Percentiles rank a stretch among this genome's conserved stretches.
Evolutionary conservation across 306 rosid species (phyloP).

Genomic region (Quercus glauca): DNA sequence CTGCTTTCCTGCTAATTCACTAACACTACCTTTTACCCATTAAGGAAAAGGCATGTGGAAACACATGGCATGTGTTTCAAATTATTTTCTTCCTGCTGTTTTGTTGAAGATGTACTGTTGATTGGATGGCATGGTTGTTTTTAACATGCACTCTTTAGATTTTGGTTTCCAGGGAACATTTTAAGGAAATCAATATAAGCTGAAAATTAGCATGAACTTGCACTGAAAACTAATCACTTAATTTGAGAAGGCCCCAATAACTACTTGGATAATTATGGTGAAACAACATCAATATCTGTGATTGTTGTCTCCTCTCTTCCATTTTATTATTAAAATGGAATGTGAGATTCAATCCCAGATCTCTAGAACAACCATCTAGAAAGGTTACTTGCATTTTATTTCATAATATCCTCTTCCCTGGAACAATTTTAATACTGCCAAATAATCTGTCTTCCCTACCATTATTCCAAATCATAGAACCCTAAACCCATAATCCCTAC

Average conservation of each 20-base stretch:
- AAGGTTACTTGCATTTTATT: not conserved
- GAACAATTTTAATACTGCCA: not conserved
- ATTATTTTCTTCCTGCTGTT: not conserved
- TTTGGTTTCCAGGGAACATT: not conserved
- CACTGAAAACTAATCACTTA: not conserved
- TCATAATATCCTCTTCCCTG: not conserved
- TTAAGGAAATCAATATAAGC: not conserved
- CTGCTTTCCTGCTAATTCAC: not conserved
- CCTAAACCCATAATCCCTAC: not conserved
- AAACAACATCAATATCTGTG: not conserved
- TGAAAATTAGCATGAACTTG: not conserved
- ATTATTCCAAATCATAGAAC: not conserved
- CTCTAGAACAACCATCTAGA: not conserved
- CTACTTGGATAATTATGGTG: not conserved
- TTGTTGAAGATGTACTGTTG: not conserved
- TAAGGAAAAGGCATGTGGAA: not conserved
- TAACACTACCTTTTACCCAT: not conserved
- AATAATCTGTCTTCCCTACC: no score
- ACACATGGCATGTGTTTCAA: not conserved
- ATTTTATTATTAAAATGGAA: not conserved
- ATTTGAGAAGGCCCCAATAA: not conserved
- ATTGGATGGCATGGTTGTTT: not conserved
- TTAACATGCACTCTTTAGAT: not conserved
- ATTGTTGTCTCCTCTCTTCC: not conserved
- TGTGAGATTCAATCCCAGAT: not conserved